Conservation (phyloP, 306 rosid species). For the Trichosanthes cucumerina region DNA sequence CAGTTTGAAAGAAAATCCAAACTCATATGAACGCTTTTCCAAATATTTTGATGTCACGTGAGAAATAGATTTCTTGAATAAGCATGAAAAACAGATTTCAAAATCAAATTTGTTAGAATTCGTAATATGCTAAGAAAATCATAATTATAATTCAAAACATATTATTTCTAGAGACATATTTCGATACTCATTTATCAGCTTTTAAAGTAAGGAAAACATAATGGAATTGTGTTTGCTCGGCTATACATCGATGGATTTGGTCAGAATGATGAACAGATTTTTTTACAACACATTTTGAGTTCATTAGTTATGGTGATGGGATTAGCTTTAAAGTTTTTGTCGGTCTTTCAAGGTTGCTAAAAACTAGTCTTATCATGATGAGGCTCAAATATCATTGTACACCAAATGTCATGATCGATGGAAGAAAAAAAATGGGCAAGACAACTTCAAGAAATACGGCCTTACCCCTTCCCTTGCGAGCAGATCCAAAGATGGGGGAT, state of each 20-base stretch:
- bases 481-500: slow-evolving; percentile 91
- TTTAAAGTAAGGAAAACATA: neutral
- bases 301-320: neutral
- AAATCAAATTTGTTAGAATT: neutral
- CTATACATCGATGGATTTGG: neutral
- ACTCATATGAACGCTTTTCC: neutral
- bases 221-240: neutral
- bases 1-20: neutral
- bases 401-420: neutral
- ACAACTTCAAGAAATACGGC: neutral
- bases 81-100: neutral
- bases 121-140: neutral
- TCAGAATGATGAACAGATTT: neutral
- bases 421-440: neutral
- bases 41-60: neutral
- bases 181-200: neutral
- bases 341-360: neutral
- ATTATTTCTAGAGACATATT: neutral
- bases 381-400: neutral
- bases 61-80: neutral
- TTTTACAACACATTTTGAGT: neutral
- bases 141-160: neutral
- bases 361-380: neutral
- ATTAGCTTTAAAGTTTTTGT: neutral
- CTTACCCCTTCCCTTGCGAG: slow-evolving; percentile 96